A percentile compares a stretch with the other conserved stretches of the same genome.
Evolutionary conservation across 495 filamentous ascomycete genomes (phyloP).

Genomic region (Tuber umbilicatum): DNA sequence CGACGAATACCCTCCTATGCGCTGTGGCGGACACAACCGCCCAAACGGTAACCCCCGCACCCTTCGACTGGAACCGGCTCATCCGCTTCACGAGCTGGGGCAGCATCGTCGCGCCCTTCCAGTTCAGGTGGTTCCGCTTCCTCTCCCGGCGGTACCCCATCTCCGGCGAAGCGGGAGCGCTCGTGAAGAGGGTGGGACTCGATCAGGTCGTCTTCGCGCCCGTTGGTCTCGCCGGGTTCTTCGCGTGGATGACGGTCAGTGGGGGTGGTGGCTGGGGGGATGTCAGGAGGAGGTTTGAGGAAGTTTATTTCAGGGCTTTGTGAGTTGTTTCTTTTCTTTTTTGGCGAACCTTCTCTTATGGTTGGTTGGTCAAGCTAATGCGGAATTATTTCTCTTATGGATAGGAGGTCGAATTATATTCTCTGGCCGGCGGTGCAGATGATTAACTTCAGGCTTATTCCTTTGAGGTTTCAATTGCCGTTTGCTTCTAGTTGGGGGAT

Average conservation of each 20-base stretch:
- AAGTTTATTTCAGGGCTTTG: conserved; percentile 60
- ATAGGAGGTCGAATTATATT: conserved; percentile 83
- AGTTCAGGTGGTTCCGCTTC: conserved; percentile 93
- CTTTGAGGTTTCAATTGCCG: conserved; percentile 93
- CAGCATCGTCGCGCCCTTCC: conserved; percentile 91
- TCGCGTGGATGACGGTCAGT: conserved; percentile 92
- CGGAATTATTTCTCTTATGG: conserved; percentile 44
- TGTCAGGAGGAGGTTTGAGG: conserved; percentile 73
- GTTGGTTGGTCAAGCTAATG: not conserved
- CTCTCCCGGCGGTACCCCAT: conserved; percentile 78
- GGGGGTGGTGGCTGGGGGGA: conserved; percentile 82
- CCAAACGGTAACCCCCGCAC: conserved; percentile 82
- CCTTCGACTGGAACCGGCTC: conserved; percentile 91
- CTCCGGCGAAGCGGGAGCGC: conserved; percentile 65
- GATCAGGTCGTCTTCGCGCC: conserved; percentile 97
- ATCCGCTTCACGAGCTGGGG: conserved; percentile 94
- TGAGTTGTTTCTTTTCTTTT: conserved; percentile 4
- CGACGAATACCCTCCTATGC: conserved; percentile 70
- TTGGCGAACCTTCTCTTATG: not conserved
- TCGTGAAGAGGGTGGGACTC: conserved; percentile 75
- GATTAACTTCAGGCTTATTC: conserved; percentile 91
- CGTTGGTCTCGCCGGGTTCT: conserved; percentile 58
- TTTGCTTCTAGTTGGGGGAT: conserved; percentile 98
- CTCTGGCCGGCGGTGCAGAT: conserved; percentile 96
- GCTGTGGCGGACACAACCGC: conserved; percentile 86